These are phyloP conservation scores for Drechslerella coelobrocha DNA, from an alignment of 2,329 filamentous ascomycete genomes.

Conservation along the genomic window DNA sequence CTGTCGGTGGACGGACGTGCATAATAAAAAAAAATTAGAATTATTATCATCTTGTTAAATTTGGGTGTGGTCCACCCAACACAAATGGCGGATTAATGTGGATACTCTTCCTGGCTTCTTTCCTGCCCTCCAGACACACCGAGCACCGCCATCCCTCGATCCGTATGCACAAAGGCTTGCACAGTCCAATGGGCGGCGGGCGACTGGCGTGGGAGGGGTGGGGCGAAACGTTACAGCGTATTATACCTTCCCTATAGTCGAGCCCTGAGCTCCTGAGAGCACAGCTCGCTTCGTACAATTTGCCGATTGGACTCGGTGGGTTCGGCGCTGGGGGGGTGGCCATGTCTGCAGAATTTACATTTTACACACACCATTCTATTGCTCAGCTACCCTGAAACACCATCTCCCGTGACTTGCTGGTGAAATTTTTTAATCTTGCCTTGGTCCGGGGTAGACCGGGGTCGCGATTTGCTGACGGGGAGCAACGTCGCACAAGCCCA, in stretches of 20 bases:
- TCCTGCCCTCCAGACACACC: not conserved
- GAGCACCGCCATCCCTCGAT: not conserved
- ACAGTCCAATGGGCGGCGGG: slow-evolving; percentile 23
- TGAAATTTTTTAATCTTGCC: slow-evolving; percentile 14
- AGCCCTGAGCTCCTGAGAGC: slow-evolving; percentile 24
- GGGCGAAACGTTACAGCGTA: slow-evolving; percentile 14
- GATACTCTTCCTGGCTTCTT: not conserved
- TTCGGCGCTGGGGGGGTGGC: too few relatives aligned
- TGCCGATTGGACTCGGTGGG: slow-evolving; percentile 43
- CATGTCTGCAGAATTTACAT: slow-evolving; percentile 5
- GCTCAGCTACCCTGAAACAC: slow-evolving; percentile 45
- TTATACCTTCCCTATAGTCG: slow-evolving; percentile 9
- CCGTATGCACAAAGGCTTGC: slow-evolving; percentile 33
- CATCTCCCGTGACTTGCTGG: slow-evolving; percentile 42
- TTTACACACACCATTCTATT: too few relatives aligned
- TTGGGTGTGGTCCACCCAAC: slow-evolving; percentile 15
- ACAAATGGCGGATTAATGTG: slow-evolving; percentile 23
- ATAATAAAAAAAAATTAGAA: too few relatives aligned
- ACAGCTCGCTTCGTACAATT: slow-evolving; percentile 16
- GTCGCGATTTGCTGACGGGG: slow-evolving; percentile 23
- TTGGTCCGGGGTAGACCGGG: slow-evolving; percentile 41
- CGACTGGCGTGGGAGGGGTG: slow-evolving; percentile 4
- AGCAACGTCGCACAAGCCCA: slow-evolving; percentile 45
- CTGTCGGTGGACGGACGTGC: too few relatives aligned
- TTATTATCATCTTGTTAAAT: not conserved